Percentiles rank a stretch among this genome's conserved stretches.
Evolutionary conservation across 129 eudicot genomes (phyloP).

Genomic region (Helichrysum umbraculigerum): DNA sequence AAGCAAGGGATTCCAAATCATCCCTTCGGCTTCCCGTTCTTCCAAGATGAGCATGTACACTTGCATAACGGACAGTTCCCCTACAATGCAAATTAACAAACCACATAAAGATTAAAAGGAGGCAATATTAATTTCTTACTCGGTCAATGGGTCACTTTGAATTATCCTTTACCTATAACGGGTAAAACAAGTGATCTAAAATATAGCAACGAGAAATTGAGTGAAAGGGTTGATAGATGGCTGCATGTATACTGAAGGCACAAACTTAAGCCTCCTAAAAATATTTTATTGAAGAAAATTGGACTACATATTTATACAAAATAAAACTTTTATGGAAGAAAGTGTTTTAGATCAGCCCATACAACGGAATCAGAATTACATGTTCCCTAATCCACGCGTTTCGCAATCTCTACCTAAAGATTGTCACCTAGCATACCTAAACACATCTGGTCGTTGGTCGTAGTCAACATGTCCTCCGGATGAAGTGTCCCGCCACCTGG

Average conservation of each 20-base stretch:
- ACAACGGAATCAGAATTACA: neutral
- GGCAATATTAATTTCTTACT: neutral
- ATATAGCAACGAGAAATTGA: too few species aligned
- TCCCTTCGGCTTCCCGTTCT: conserved; percentile 93
- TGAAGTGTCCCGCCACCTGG: conserved; percentile 66
- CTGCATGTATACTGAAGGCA: too few species aligned
- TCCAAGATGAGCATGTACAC: conserved; percentile 97
- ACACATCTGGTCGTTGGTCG: conserved; percentile 89
- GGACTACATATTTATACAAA: too few species aligned
- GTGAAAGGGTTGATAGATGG: too few species aligned
- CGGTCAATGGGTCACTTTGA: neutral
- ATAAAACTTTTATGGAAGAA: too few species aligned
- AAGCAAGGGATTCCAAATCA: conserved; percentile 95
- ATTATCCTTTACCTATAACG: neutral
- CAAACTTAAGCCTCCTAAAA: too few species aligned
- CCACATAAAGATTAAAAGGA: neutral
- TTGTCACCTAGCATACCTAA: conserved; percentile 48
- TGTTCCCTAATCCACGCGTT: neutral
- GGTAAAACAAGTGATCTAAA: neutral
- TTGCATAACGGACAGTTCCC: conserved; percentile 94
- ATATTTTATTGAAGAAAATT: too few species aligned
- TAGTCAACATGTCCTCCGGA: conserved; percentile 79
- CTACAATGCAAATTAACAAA: conserved; percentile 33
- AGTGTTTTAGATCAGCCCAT: neutral
- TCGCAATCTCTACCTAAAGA: neutral